Conservation (phyloP, 2,329 filamentous ascomycete species). For the Ceratocystis colombiana region DNA sequence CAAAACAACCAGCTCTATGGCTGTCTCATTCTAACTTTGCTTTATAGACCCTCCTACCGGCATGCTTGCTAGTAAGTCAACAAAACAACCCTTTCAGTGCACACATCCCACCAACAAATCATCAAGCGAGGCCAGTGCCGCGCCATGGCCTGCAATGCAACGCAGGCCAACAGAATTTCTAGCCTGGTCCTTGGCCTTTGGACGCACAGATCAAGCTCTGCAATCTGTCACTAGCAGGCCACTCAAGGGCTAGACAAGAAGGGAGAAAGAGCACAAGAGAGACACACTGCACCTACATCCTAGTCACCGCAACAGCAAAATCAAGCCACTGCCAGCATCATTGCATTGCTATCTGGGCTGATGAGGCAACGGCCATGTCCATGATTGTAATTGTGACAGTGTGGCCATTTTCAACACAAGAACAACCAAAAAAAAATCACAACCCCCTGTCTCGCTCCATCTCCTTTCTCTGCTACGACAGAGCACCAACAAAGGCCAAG, state of each 20-base stretch:
- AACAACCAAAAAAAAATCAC: too few species aligned
- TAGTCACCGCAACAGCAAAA: too few species aligned
- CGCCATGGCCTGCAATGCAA: neutral
- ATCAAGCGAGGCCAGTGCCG: neutral
- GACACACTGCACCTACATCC: neutral
- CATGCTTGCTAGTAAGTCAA: conserved; percentile 55
- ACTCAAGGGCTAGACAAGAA: neutral
- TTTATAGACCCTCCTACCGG: conserved; percentile 50
- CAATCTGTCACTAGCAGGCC: neutral
- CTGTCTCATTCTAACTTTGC: neutral
- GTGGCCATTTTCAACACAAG: too few species aligned
- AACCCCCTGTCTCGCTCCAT: neutral
- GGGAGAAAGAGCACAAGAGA: too few species aligned
- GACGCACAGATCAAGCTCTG: conserved; percentile 3
- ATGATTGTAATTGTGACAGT: too few species aligned
- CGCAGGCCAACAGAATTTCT: neutral
- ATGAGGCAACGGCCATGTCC: too few species aligned
- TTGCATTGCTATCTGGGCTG: too few species aligned
- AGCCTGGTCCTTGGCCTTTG: neutral
- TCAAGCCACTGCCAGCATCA: too few species aligned
- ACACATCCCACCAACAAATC: conserved; percentile 11
- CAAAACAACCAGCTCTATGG: neutral
- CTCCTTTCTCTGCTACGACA: neutral
- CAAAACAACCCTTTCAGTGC: neutral
- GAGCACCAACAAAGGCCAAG: neutral